Evolutionary conservation across 352 stramenopile species (phyloP).

Genomic region (Phytopythium helicoides): DNA sequence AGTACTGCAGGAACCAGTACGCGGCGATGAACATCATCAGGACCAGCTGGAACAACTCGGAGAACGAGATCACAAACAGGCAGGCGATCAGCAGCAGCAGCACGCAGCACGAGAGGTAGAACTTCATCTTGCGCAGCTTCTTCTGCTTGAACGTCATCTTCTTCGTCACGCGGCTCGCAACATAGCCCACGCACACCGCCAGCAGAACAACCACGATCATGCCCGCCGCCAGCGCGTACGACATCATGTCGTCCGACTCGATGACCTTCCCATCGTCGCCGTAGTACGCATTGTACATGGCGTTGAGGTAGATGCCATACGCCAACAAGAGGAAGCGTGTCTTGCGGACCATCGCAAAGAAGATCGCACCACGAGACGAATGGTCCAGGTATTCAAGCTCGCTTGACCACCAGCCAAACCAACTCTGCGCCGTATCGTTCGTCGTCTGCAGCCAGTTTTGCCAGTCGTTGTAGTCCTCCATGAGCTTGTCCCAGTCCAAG

Average conservation of each 20-base stretch:
- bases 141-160: constrained; percentile 90
- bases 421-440: constrained; percentile 84
- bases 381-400: constrained; percentile 84
- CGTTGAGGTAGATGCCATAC: constrained; percentile 75
- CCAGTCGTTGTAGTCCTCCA: constrained; percentile 93
- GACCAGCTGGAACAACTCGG: constrained; percentile 71
- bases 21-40: constrained; percentile 66
- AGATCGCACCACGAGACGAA: constrained; percentile 54
- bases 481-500: constrained; percentile 97
- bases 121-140: constrained; percentile 89
- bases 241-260: constrained; percentile 45
- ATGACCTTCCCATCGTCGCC: constrained; percentile 55
- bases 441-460: constrained; percentile 92
- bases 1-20: constrained; percentile 88
- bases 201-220: constrained; percentile 72
- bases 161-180: constrained; percentile 83
- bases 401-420: constrained; percentile 86
- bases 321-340: constrained; percentile 73
- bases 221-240: constrained; percentile 56
- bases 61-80: constrained; percentile 68
- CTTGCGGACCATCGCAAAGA: constrained; percentile 73
- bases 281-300: constrained; percentile 83
- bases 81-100: constrained; percentile 53
- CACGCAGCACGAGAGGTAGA: constrained; percentile 60
- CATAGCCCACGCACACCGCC: constrained; percentile 80